phyloP scores from a whole-genome alignment of 345 rosid species.

The Citrus unshiu region DNA sequence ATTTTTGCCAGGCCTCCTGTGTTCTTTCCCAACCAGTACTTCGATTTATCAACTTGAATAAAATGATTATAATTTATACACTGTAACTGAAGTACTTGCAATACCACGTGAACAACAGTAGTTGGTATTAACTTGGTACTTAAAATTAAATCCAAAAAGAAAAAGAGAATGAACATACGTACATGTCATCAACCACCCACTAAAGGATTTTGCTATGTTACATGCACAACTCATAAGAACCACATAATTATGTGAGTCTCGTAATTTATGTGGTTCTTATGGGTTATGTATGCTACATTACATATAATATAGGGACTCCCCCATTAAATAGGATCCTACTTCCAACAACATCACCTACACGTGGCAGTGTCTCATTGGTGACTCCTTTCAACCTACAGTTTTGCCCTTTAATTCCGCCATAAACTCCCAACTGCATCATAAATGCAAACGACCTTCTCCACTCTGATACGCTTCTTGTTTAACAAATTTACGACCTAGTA shows the following conservation, averaged over 20 bases:
- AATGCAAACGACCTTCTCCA: neutral
- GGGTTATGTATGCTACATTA: no score
- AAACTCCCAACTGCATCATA: conserved; percentile 23
- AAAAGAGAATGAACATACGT: neutral
- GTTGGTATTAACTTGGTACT: no score
- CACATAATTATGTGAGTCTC: no score
- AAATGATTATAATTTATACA: no score
- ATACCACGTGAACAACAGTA: no score
- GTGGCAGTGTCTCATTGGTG: neutral
- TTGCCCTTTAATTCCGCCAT: conserved; percentile 18
- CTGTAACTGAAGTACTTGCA: no score
- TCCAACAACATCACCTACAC: neutral
- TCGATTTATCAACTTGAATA: no score
- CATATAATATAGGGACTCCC: no score
- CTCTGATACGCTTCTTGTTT: neutral
- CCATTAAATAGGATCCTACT: neutral
- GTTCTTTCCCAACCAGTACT: no score
- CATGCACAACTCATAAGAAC: no score
- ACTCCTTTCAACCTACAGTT: conserved; percentile 2
- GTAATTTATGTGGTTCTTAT: no score
- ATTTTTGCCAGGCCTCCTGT: no score
- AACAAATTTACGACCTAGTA: conserved; percentile 9
- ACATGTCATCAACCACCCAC: neutral
- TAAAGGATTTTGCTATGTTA: neutral
- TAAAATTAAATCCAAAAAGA: neutral